Percentiles rank a stretch among this genome's conserved stretches.
phyloP scores from a whole-genome alignment of 2,329 filamentous ascomycete species.

The Raffaelea deltoideospora region DNA sequence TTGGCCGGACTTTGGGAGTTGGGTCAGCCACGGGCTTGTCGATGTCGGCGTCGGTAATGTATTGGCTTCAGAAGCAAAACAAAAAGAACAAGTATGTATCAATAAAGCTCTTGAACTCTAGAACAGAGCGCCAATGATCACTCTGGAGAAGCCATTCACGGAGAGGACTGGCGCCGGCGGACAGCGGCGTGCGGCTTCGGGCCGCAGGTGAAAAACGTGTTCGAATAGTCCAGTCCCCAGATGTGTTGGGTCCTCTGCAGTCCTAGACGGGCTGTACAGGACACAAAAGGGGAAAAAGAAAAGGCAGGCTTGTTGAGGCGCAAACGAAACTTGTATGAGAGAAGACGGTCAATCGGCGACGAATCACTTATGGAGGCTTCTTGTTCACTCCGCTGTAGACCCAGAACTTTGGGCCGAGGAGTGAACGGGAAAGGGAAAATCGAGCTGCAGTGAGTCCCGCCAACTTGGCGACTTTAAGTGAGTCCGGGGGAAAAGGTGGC shows the following conservation, averaged over 20 bases:
- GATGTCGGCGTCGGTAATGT: too few species aligned
- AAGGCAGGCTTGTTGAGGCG: neutral
- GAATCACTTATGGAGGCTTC: slow-evolving; percentile 83
- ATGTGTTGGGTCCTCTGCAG: slow-evolving; percentile 2
- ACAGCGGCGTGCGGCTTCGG: slow-evolving; percentile 10
- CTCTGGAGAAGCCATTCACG: slow-evolving; percentile 11
- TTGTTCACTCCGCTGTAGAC: slow-evolving; percentile 94
- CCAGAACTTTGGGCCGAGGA: slow-evolving; percentile 84
- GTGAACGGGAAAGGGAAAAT: slow-evolving; percentile 69
- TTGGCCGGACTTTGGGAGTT: too few species aligned
- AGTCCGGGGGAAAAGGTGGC: neutral
- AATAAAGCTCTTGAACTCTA: too few species aligned
- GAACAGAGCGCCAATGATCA: slow-evolving; percentile 8
- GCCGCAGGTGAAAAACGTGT: slow-evolving; percentile 8
- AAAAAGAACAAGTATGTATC: too few species aligned
- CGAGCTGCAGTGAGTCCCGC: slow-evolving; percentile 34
- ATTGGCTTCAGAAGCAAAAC: too few species aligned
- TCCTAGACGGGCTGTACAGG: neutral
- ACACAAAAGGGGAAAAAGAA: neutral
- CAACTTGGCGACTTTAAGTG: slow-evolving; percentile 18
- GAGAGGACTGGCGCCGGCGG: slow-evolving; percentile 8
- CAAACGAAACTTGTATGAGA: neutral
- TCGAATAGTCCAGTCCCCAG: too few species aligned
- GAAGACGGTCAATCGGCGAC: neutral
- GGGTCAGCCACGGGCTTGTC: too few species aligned